Evolutionary conservation across 345 rosid species (phyloP).

Genomic region (Salix koriyanagi): DNA sequence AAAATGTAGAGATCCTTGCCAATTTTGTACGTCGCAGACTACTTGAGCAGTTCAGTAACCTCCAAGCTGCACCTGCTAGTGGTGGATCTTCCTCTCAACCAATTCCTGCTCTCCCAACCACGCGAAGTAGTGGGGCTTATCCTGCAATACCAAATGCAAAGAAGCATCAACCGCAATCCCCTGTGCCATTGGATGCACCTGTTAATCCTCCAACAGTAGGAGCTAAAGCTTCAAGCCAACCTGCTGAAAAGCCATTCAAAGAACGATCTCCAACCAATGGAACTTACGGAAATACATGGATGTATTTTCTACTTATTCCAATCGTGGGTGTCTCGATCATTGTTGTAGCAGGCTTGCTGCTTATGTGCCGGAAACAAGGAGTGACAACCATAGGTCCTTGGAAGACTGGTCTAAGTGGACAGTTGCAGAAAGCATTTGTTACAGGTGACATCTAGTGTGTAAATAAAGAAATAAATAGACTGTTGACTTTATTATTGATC

Average conservation of each 20-base stretch:
- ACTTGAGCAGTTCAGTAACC: constrained; percentile 59
- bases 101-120: constrained; percentile 41
- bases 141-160: constrained; percentile 63
- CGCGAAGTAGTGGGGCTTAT: constrained; percentile 77
- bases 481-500: not conserved
- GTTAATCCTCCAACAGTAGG: constrained; percentile 2
- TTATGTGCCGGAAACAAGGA: constrained; percentile 45
- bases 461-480: not conserved
- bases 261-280: constrained; percentile 14
- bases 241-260: constrained; percentile 8
- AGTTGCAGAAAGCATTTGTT: constrained; percentile 84
- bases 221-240: constrained; percentile 6
- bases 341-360: constrained; percentile 25
- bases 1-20: constrained; percentile 31
- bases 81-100: constrained; percentile 28
- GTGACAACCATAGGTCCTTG: constrained; percentile 71
- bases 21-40: constrained; percentile 55
- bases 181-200: constrained; percentile 17
- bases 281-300: constrained; percentile 38
- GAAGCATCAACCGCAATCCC: constrained; percentile 27
- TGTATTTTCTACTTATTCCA: constrained; percentile 44
- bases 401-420: constrained; percentile 94
- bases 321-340: constrained; percentile 31
- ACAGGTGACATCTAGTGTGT: constrained; percentile 44
- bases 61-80: constrained; percentile 48